Percentiles rank a stretch among this genome's conserved stretches.
These are phyloP conservation scores for Ogataea populi-albae DNA, from an alignment of 805 yeast species.

Conservation along the genomic window DNA sequence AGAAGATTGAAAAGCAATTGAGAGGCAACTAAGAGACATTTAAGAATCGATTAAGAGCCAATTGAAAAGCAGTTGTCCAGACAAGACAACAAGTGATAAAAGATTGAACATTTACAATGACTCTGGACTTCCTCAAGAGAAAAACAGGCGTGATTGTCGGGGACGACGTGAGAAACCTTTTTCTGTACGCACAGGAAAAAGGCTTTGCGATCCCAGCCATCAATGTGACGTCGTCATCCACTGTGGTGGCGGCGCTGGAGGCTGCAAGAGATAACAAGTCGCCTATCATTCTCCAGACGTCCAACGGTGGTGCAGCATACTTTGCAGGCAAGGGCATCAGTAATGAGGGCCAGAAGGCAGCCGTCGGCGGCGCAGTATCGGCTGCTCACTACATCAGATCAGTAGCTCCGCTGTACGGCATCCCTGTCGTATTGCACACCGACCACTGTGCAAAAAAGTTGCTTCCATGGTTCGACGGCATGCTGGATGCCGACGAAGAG, in stretches of 20 bases:
- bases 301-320: constrained; percentile 99
- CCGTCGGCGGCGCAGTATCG: constrained; percentile 91
- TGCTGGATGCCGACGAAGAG: constrained; percentile 95
- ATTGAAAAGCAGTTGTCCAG: too few relatives aligned
- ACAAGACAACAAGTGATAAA: too few relatives aligned
- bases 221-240: constrained; percentile 96
- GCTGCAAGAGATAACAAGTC: constrained; percentile 94
- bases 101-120: constrained; percentile 24
- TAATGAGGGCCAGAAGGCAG: constrained; percentile 90
- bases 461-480: constrained; percentile 98
- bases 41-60: too few relatives aligned
- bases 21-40: too few relatives aligned
- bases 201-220: constrained; percentile 98
- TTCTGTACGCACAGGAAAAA: constrained; percentile 89
- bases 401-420: constrained; percentile 93
- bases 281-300: constrained; percentile 95
- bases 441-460: constrained; percentile 99
- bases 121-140: constrained; percentile 71
- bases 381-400: constrained; percentile 98
- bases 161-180: constrained; percentile 85
- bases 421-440: constrained; percentile 95
- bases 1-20: too few relatives aligned
- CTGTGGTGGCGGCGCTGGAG: constrained; percentile 94
- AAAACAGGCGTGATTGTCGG: constrained; percentile 99
- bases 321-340: constrained; percentile 99